Conservation (phyloP, 768 basidiomycete species). For the Pulveroboletus sp. region DNA sequence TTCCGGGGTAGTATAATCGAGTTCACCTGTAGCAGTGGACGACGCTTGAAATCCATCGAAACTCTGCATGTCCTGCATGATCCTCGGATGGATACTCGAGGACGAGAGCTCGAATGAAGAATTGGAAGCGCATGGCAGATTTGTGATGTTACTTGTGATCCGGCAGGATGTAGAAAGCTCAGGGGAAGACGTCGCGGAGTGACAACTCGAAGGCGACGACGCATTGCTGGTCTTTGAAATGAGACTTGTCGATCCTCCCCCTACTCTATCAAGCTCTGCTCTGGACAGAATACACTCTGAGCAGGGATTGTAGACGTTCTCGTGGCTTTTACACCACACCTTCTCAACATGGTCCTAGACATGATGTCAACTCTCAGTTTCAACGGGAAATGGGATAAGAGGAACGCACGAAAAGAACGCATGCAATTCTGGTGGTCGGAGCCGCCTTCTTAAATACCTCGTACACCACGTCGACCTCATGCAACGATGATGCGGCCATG, state of each 20-base stretch:
- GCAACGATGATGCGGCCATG: slow-evolving; percentile 43
- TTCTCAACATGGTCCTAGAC: slow-evolving; percentile 38
- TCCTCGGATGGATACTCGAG: slow-evolving; percentile 28
- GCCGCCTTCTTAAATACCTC: slow-evolving; percentile 46
- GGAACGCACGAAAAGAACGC: slow-evolving; percentile 38
- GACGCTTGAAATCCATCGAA: slow-evolving; percentile 35
- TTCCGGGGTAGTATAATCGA: slow-evolving; percentile 27
- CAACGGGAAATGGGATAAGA: not conserved
- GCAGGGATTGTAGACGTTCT: slow-evolving; percentile 31
- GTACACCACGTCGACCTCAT: slow-evolving; percentile 43
- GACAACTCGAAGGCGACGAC: slow-evolving; percentile 7
- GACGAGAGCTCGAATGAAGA: slow-evolving; percentile 4
- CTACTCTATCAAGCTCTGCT: slow-evolving; percentile 51
- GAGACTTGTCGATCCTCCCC: slow-evolving; percentile 47
- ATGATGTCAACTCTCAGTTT: not conserved
- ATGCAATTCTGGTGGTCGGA: slow-evolving; percentile 41
- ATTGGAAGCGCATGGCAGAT: not conserved
- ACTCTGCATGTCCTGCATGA: slow-evolving; percentile 49
- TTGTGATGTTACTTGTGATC: not conserved
- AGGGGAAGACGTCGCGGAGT: slow-evolving; percentile 8
- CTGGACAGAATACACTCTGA: slow-evolving; percentile 30
- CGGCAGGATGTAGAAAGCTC: slow-evolving; percentile 14
- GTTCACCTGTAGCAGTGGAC: slow-evolving; percentile 16
- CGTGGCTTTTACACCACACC: slow-evolving; percentile 42
- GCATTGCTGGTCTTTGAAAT: slow-evolving; percentile 23